Evolutionary conservation across 805 yeast species (phyloP), one percentile per base, ranked within the genome.

Genomic region (Torulaspora delbrueckii): DNA sequence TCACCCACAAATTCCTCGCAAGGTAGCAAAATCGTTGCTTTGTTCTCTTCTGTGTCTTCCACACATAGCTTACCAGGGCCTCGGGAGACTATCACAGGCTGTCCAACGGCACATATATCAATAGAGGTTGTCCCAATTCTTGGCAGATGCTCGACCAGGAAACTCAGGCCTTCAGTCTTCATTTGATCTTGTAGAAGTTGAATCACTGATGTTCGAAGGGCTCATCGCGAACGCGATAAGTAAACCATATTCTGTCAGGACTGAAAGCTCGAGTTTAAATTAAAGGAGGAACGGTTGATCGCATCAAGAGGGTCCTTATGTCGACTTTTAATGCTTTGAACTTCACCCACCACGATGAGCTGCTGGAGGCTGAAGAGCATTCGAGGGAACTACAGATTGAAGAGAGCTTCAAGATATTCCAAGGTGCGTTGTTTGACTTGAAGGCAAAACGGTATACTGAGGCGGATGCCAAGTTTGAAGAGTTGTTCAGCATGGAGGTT

Each of bases 311-410:
- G n/a, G 12, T 26, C 13, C 13, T 10, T 9, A 60, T 61, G 83
- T 82, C 90, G 18, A 70, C 81, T 2, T 90, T 91, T 63, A 74
- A 82, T 26, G 95, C 98, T 1, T 73, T 90, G 36, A 91, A 91
- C 58, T 67, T 83, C 37, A 77, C 77, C 33, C 91, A 84, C 46
- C 95, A 86, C 58, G 86, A 84, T 41, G 66, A 76, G 4, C 67
- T 66, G 14, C 70, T 78, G 28, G 91, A 86, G 52, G 84, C 83
- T 27, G 96, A 90, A 52, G 91, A 88, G 52, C 96, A 89, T 58
- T 84, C 97, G 1, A 72, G 96, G 39, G 99, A 93, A 61, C 70
- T 91, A 19, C 97, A 91, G 57, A 77, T 78, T 16, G 98, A 93
- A 63, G 86, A 85, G 58, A 93, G 96, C 3, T 83, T 84, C 62